Evolutionary conservation across 768 basidiomycete genomes (phyloP).

Genomic region (Suillus alpinus): DNA sequence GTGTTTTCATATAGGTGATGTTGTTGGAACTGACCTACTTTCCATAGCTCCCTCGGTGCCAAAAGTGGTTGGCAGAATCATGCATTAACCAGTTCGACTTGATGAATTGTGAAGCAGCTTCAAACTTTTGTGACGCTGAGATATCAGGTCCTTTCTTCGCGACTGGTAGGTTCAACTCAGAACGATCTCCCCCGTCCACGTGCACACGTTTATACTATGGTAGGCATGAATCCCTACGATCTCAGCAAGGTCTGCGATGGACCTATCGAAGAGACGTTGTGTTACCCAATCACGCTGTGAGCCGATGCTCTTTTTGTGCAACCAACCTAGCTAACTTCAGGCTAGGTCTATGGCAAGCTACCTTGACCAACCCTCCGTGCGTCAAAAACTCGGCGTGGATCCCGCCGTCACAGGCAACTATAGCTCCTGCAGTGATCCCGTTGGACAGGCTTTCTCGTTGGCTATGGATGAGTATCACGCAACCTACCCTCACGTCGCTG

Average conservation of each 20-base stretch:
- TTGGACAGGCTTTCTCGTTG: conserved; percentile 46
- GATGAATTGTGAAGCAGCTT: conserved; percentile 66
- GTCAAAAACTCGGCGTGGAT: conserved; percentile 62
- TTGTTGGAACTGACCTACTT: not conserved
- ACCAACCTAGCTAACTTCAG: not conserved
- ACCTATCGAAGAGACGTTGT: conserved; percentile 43
- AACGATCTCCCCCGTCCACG: not conserved
- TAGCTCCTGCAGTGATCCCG: conserved; percentile 36
- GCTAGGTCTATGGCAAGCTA: conserved; percentile 55
- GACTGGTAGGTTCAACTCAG: conserved; percentile 27
- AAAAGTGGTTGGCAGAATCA: conserved; percentile 49
- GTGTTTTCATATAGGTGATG: not conserved
- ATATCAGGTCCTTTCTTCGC: conserved; percentile 23
- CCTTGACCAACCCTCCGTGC: conserved; percentile 57
- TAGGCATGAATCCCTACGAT: conserved; percentile 63
- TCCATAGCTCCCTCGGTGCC: conserved; percentile 67
- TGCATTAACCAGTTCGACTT: conserved; percentile 70
- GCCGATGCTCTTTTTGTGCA: conserved; percentile 3
- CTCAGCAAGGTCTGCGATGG: conserved; percentile 61
- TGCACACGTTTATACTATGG: not conserved
- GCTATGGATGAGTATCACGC: conserved; percentile 39
- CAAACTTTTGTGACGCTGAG: conserved; percentile 61
- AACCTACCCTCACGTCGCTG: conserved; percentile 36
- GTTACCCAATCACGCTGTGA: conserved; percentile 55
- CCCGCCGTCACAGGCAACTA: conserved; percentile 39